Base-by-base conservation (phyloP, 2,329 filamentous ascomycete species). In the Didymella pinodella region DNA sequence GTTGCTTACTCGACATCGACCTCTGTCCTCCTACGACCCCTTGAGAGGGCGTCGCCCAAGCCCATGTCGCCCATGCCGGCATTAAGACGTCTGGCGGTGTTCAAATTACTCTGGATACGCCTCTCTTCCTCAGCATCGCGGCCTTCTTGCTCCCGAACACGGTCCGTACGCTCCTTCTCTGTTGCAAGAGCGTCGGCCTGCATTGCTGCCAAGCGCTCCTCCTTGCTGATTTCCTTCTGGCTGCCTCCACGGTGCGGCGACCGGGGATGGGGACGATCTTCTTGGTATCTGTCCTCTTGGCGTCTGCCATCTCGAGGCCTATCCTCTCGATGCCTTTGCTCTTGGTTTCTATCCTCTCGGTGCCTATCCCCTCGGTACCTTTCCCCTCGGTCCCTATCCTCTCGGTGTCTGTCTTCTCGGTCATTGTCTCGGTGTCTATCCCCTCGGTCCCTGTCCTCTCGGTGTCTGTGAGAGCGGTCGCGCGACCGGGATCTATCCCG, bases 41-140 rank as follows among this genome's bases (percentile, higher is more conserved):
- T 63, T 14, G 66, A 57, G 36, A 71, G 62, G 6, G 54, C 60
- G 43, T 71, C 68, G 4, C 68, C 68, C 16, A 71, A 38, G 26
- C 64, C 61, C 46, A 66, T 44, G 11, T 68, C 61, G 7, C 57
- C 61, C 32, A 71, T 40, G 7, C 60, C 56, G n/a, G 65, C 58
- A 14, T 67, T 65, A 36, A 71, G 66, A 16, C 61, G 62, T 0
- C 53, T 62, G 7, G 63, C 57, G 12, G 66, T 59, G 29, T 68
- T 67, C 32, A 57, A 49, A n/a, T 60, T 62, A 4, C 61, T 56
- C 44, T 57, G 65, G 16, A 63, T 57, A 25, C 59, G 63, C 22
- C 50, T 63, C 22, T 72, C 71, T 45, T 75, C 73, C n/a, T 68
- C 71, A 7, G 72, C 73, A 46, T 75, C 74, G 48, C 75, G 68